These are phyloP conservation scores for Aspergillus piperis DNA, from an alignment of 2,329 filamentous ascomycete species.

Conservation along the genomic window DNA sequence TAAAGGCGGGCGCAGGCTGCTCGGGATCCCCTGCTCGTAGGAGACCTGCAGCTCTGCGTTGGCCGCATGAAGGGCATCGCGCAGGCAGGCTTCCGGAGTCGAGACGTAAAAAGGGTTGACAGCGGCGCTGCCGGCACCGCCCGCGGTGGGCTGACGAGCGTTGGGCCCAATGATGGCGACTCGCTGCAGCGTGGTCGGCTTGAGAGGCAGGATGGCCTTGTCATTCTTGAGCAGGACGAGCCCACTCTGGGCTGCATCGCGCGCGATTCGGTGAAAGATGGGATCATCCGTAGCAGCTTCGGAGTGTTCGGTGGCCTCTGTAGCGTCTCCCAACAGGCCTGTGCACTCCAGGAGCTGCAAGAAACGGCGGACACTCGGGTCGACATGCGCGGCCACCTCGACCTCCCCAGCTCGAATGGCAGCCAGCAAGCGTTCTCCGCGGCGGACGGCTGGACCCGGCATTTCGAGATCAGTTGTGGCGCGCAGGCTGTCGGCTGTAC, in stretches of 20 bases:
- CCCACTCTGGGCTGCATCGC: too few species aligned
- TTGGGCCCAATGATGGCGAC: conserved; percentile 12
- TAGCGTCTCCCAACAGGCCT: too few species aligned
- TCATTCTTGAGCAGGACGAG: conserved; percentile 8
- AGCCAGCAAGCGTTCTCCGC: not conserved
- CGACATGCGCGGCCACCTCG: not conserved
- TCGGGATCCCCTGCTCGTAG: too few species aligned
- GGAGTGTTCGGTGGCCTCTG: too few species aligned
- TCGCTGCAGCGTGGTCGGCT: not conserved
- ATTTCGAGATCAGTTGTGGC: not conserved
- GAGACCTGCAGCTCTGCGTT: too few species aligned
- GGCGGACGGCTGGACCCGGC: conserved; percentile 1
- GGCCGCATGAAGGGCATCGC: too few species aligned
- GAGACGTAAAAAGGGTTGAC: conserved; percentile 11
- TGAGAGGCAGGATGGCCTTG: not conserved
- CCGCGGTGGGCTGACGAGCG: conserved; percentile 3
- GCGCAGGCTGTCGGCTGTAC: not conserved
- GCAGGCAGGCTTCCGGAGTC: too few species aligned
- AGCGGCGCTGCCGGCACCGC: conserved; percentile 10
- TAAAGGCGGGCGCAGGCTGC: too few species aligned
- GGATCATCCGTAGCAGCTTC: too few species aligned
- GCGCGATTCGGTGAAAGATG: too few species aligned
- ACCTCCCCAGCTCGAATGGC: not conserved
- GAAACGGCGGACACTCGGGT: not conserved
- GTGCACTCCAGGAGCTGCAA: too few species aligned